Evolutionary conservation across 805 yeast species (phyloP).

Genomic region (Teunomyces gatunensis): DNA sequence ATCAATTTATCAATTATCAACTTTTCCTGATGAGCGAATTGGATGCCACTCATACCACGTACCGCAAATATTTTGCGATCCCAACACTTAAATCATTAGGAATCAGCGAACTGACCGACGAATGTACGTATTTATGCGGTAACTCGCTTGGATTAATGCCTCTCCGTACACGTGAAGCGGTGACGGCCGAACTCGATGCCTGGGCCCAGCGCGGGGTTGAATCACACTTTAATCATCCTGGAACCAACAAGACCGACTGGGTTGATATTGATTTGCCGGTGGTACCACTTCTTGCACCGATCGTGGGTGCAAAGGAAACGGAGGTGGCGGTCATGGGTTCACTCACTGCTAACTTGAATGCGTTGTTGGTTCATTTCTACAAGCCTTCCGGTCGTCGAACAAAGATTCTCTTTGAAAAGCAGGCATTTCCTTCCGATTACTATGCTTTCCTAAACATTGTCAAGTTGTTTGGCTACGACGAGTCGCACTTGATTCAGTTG

Average conservation of each 20-base stretch:
- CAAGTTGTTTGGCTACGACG: conserved; percentile 49
- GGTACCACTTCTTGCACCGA: conserved; percentile 60
- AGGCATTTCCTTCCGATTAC: conserved; percentile 90
- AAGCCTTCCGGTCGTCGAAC: conserved; percentile 55
- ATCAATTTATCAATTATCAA: background rate
- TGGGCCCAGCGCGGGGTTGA: conserved; percentile 84
- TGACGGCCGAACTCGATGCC: conserved; percentile 69
- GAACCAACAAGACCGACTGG: conserved; percentile 62
- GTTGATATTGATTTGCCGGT: conserved; percentile 80
- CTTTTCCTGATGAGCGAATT: background rate
- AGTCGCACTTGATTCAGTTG: conserved; percentile 61
- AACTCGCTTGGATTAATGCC: conserved; percentile 96
- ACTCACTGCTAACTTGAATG: conserved; percentile 76
- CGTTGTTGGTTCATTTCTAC: conserved; percentile 71
- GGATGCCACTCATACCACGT: conserved; percentile 28
- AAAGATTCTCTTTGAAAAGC: conserved; percentile 79
- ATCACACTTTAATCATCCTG: conserved; percentile 74
- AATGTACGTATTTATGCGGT: conserved; percentile 74
- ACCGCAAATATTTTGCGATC: conserved; percentile 49
- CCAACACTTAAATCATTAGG: conserved; percentile 71
- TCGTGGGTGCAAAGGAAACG: conserved; percentile 71
- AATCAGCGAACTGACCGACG: conserved; percentile 20
- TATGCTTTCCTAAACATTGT: conserved; percentile 80
- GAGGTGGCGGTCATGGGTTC: conserved; percentile 91
- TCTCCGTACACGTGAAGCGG: conserved; percentile 49